A percentile compares a stretch with the other conserved stretches of the same genome.
These are phyloP conservation scores for Yamadazyma membranifaciens DNA, from an alignment of 1,139 yeast genomes.

Conservation along the genomic window DNA sequence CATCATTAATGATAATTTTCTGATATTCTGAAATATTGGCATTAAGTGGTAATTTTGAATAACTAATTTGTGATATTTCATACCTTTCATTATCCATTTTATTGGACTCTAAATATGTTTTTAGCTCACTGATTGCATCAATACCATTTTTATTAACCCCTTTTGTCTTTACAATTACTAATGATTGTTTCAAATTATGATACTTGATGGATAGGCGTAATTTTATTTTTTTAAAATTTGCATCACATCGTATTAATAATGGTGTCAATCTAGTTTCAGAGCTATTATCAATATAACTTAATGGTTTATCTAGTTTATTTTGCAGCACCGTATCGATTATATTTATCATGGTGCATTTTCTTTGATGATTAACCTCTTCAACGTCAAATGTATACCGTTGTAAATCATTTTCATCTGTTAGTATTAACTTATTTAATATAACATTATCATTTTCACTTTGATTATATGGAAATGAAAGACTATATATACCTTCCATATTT, in stretches of 20 bases:
- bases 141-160: conserved; percentile 8
- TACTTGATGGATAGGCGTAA: conserved; percentile 26
- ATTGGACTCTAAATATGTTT: conserved; percentile 6
- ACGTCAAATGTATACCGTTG: conserved; percentile 21
- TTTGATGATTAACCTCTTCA: conserved; percentile 10
- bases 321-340: conserved; percentile 16
- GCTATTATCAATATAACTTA: conserved; percentile 27
- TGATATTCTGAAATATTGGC: conserved; percentile 19
- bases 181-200: conserved; percentile 15
- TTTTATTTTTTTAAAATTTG: conserved; percentile 23
- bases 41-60: conserved; percentile 27
- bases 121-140: conserved; percentile 13
- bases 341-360: conserved; percentile 17
- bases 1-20: conserved; percentile 32
- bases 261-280: conserved; percentile 18
- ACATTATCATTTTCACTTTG: conserved; percentile 17
- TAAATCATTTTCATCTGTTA: conserved; percentile 23
- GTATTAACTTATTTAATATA: conserved; percentile 22
- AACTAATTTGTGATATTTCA: conserved; percentile 30
- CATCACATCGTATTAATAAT: conserved; percentile 27
- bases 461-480: conserved; percentile 26
- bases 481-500: conserved; percentile 4
- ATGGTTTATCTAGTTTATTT: conserved; percentile 15
- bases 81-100: conserved; percentile 7
- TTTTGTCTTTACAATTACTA: conserved; percentile 28